Evolutionary conservation across 805 yeast genomes (phyloP), one percentile per base, ranked within the genome.

Genomic region (Yarrowia sp.): DNA sequence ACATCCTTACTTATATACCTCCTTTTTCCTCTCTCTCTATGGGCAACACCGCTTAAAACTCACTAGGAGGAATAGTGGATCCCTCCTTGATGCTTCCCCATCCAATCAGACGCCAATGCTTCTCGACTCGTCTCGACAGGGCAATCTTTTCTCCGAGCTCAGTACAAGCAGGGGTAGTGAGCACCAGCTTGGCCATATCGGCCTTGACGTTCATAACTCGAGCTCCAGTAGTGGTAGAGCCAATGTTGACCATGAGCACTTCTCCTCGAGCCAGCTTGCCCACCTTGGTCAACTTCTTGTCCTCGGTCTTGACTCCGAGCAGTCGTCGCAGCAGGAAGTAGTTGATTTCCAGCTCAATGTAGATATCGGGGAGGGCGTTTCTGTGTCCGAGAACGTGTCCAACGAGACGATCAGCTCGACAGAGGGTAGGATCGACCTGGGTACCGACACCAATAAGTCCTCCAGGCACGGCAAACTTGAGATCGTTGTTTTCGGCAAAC

Each of bases 401-500:
- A 65, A 96, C 98, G 74, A 95, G 84, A 81, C 99, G 90, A 81
- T 95, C 99, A 67, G 98, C 99, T 82, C 99, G 90, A 83, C 99
- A 95, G 74, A 95, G 81, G 1, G 99, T 95, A 66, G 99, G 99
- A 79, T 95, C 99, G 70, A 95, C 96, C 79, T 90, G 91, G 61
- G 99, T 95, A 81, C 99, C 99, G 66, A 95, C 98, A 86, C 99
- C 99, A 73, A 95, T 96, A 76, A 95, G 85, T 69, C 99, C 99
- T 87, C 99, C 99, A 53, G 99, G 99, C 73, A 95, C 99, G 66
- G 99, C 99, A 74, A 93, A 95, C 78, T 95, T 95, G 78, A 95
- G 85, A 77, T 92, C 97, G 74, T 95, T 96, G 79, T 95, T 92
- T 80, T 95, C 99, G 66, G 99, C 98, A 76, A 92, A 93, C 71